A percentile compares a stretch with the other conserved stretches of the same genome.
Evolutionary conservation across 441 rosid species (phyloP).

Genomic region (Adansonia grandidieri): DNA sequence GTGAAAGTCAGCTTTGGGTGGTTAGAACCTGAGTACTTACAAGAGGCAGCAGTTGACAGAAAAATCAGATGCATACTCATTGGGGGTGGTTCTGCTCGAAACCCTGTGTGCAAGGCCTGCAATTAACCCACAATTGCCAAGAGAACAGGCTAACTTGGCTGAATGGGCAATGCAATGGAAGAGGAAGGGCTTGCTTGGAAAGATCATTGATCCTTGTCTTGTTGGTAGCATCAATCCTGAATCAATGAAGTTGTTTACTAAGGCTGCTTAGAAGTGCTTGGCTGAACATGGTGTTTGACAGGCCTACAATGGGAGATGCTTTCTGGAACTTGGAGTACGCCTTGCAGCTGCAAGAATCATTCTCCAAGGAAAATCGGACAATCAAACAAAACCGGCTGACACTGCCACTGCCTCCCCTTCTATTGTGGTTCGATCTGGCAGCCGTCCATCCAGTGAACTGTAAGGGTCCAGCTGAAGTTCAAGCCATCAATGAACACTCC

Average conservation of each 20-base stretch:
- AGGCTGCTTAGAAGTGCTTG: constrained; percentile 85
- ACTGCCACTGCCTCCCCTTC: constrained; percentile 30
- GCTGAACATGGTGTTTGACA: constrained; percentile 74
- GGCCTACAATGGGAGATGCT: constrained; percentile 95
- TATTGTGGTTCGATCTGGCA: constrained; percentile 29
- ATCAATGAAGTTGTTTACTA: constrained; percentile 80
- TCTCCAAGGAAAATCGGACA: constrained; percentile 57
- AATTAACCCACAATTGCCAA: constrained; percentile 59
- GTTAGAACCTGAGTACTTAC: constrained; percentile 78
- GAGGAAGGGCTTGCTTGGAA: constrained; percentile 73
- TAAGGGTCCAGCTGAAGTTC: constrained; percentile 44
- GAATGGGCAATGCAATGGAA: constrained; percentile 96
- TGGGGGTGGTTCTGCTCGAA: constrained; percentile 85
- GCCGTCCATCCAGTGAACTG: constrained; percentile 45
- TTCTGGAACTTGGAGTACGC: constrained; percentile 91
- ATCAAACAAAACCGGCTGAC: constrained; percentile 44
- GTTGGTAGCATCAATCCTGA: constrained; percentile 68
- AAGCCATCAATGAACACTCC: constrained; percentile 52
- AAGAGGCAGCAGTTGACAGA: constrained; percentile 79
- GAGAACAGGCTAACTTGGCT: constrained; percentile 86
- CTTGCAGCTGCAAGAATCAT: constrained; percentile 85
- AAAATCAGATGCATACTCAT: constrained; percentile 83
- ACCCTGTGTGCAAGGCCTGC: constrained; percentile 80
- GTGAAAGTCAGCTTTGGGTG: constrained; percentile 87
- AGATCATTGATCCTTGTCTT: constrained; percentile 73